phyloP scores from a whole-genome alignment of 257 asterid species.

The Nicotiana benthamiana region DNA sequence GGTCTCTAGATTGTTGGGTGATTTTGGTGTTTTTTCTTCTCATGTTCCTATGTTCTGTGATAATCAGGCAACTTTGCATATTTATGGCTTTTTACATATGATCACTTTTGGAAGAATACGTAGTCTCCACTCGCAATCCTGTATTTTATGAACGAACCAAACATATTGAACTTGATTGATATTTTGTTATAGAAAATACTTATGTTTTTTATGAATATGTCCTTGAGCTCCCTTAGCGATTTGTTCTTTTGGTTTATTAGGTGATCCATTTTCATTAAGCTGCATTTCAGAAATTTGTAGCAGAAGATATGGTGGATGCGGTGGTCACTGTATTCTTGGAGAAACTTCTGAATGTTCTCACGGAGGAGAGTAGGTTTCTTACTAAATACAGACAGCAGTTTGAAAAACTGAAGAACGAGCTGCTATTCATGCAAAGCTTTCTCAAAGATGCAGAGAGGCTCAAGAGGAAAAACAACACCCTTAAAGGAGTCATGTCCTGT shows the following conservation, averaged over 20 bases:
- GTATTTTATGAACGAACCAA: too few relatives aligned
- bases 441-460: slow-evolving; percentile 29
- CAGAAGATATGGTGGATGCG: slow-evolving; percentile 27
- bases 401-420: slow-evolving; percentile 16
- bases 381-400: slow-evolving; percentile 15
- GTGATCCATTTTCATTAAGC: not conserved
- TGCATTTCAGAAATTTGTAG: not conserved
- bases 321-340: slow-evolving; percentile 25
- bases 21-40: too few relatives aligned
- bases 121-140: too few relatives aligned
- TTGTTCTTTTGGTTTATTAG: not conserved
- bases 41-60: too few relatives aligned
- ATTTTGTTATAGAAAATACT: not conserved
- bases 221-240: not conserved
- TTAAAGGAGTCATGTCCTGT: slow-evolving; percentile 11
- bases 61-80: too few relatives aligned
- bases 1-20: too few relatives aligned
- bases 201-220: not conserved
- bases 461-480: slow-evolving; percentile 23
- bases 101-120: too few relatives aligned
- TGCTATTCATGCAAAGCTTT: slow-evolving; percentile 28
- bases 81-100: too few relatives aligned
- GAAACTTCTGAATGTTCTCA: slow-evolving; percentile 17
- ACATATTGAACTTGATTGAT: too few relatives aligned
- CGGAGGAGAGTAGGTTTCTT: slow-evolving; percentile 23